Conservation (phyloP, 352 stramenopile genomes). For the Phytophthora citrophthora region DNA sequence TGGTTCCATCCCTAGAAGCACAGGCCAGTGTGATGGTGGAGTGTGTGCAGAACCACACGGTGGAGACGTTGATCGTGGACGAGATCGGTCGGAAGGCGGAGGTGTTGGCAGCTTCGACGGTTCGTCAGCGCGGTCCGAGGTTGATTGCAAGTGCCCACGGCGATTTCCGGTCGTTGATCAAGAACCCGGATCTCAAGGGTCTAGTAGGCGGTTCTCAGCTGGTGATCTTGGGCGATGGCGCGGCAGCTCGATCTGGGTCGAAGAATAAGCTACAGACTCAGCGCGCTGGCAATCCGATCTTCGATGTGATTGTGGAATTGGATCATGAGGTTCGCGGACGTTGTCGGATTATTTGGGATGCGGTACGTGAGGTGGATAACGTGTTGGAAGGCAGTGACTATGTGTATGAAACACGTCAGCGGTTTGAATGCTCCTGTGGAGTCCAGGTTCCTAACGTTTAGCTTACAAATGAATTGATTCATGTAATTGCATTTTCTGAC, state of each 20-base stretch:
- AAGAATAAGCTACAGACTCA: constrained; percentile 54
- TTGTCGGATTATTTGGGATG: constrained; percentile 75
- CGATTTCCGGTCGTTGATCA: constrained; percentile 81
- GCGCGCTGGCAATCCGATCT: constrained; percentile 66
- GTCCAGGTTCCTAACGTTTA: too few relatives aligned
- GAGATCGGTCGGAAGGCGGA: constrained; percentile 87
- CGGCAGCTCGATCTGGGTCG: constrained; percentile 37
- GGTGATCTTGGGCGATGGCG: constrained; percentile 66
- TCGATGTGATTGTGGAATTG: constrained; percentile 90
- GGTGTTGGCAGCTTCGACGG: constrained; percentile 71
- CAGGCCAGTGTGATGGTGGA: constrained; percentile 88
- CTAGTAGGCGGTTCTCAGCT: constrained; percentile 78
- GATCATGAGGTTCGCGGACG: constrained; percentile 50
- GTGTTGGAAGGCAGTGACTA: too few relatives aligned
- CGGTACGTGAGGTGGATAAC: constrained; percentile 72
- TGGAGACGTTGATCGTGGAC: constrained; percentile 89
- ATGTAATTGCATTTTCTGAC: too few relatives aligned
- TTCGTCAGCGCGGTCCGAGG: constrained; percentile 76
- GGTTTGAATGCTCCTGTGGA: too few relatives aligned
- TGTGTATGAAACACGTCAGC: constrained; percentile 45
- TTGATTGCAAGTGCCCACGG: constrained; percentile 89
- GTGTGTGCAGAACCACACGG: constrained; percentile 92
- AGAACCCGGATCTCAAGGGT: constrained; percentile 83
- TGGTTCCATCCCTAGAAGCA: constrained; percentile 73
- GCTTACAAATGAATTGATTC: too few relatives aligned